phyloP scores from a whole-genome alignment of 2,329 filamentous ascomycete species.

The Sordariomycetes sp. region DNA sequence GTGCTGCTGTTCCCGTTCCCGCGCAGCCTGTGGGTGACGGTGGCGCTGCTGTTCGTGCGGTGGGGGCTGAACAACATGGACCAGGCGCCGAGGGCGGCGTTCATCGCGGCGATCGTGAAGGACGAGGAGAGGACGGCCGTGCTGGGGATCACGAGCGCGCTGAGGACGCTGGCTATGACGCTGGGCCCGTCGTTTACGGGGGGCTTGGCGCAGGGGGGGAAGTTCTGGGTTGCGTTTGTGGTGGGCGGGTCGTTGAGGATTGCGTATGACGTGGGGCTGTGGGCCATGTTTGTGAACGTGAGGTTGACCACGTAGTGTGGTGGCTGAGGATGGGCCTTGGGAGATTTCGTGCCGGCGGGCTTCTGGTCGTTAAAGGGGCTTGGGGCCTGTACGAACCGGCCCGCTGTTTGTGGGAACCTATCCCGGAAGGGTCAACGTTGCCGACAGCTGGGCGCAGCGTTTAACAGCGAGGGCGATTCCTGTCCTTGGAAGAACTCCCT shows the following conservation, averaged over 20 bases:
- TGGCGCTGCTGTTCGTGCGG: constrained; percentile 45
- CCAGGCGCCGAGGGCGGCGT: constrained; percentile 53
- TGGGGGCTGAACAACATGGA: constrained; percentile 59
- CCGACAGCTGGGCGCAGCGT: no score
- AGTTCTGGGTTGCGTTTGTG: constrained; percentile 54
- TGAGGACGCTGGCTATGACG: constrained; percentile 49
- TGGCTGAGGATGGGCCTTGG: neutral
- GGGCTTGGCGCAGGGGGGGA: constrained; percentile 35
- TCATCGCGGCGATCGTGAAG: constrained; percentile 56
- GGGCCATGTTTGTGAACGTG: constrained; percentile 48
- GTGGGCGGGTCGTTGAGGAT: constrained; percentile 41
- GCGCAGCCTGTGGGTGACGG: constrained; percentile 35
- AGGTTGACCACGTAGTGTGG: constrained; percentile 22
- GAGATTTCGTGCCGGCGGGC: neutral
- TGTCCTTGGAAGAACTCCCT: no score
- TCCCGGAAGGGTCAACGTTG: no score
- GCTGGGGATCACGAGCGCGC: constrained; percentile 56
- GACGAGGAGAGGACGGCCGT: constrained; percentile 56
- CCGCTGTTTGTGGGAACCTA: no score
- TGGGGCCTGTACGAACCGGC: no score
- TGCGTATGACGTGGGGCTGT: constrained; percentile 48
- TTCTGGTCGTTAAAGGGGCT: no score
- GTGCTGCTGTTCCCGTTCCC: constrained; percentile 50
- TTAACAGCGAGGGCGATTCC: no score
- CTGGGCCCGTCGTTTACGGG: constrained; percentile 45